These are phyloP conservation scores for Rhazya stricta DNA, from an alignment of 257 asterid genomes.

Conservation along the genomic window DNA sequence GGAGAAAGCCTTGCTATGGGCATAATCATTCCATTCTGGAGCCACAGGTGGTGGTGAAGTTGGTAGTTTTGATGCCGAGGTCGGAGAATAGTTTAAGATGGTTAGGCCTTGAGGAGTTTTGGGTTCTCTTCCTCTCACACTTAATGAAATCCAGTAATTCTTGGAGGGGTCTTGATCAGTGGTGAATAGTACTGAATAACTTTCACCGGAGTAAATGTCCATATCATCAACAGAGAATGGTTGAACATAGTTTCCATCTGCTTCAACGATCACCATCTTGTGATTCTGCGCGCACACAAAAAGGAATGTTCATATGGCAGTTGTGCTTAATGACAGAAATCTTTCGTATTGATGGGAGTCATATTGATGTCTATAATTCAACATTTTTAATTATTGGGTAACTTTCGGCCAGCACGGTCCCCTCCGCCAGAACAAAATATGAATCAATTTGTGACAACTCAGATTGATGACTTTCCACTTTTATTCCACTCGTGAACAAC, in stretches of 20 bases:
- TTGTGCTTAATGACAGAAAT: no score
- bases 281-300: conserved; percentile 46
- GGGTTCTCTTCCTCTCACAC: conserved; percentile 69
- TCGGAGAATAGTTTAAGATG: conserved; percentile 53
- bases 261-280: conserved; percentile 69
- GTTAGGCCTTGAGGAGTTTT: conserved; percentile 66
- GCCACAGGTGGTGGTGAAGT: conserved; percentile 42
- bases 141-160: conserved; percentile 58
- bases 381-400: no score
- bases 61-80: conserved; percentile 37
- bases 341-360: no score
- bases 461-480: neutral
- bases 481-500: no score
- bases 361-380: no score
- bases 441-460: neutral
- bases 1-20: conserved; percentile 49
- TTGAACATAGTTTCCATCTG: conserved; percentile 69
- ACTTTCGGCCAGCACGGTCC: no score
- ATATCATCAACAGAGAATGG: conserved; percentile 57
- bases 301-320: no score
- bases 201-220: conserved; percentile 81
- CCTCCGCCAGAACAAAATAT: no score
- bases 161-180: conserved; percentile 50
- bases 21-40: conserved; percentile 66
- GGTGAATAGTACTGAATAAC: conserved; percentile 62